Percentiles rank a stretch among this genome's conserved stretches.
phyloP scores from a whole-genome alignment of 495 filamentous ascomycete species.

The Thermothielavioides terrestris region DNA sequence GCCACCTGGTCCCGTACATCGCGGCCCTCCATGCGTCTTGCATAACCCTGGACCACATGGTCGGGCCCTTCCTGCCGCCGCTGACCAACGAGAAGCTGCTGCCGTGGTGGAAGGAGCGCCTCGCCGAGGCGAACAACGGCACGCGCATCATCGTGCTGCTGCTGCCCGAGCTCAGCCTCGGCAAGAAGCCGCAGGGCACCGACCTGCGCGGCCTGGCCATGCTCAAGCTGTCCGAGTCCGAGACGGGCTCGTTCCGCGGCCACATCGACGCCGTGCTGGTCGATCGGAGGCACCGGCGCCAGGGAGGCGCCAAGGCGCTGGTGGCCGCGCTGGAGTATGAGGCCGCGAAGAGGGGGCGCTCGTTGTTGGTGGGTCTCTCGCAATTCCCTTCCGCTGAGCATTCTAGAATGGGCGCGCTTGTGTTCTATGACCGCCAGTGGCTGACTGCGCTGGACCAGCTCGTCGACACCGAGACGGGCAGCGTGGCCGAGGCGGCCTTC shows the following conservation, averaged over 20 bases:
- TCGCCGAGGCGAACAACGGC: slow-evolving; percentile 25
- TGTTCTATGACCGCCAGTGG: background rate
- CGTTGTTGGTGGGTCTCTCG: slow-evolving; percentile 27
- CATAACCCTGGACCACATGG: slow-evolving; percentile 30
- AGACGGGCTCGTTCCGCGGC: slow-evolving; percentile 31
- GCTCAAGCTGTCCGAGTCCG: slow-evolving; percentile 25
- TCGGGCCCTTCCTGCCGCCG: slow-evolving; percentile 33
- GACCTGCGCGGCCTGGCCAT: slow-evolving; percentile 33
- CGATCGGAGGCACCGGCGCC: slow-evolving; percentile 20
- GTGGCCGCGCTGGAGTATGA: slow-evolving; percentile 31
- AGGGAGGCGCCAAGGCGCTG: slow-evolving; percentile 25
- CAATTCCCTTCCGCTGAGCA: background rate
- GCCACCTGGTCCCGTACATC: slow-evolving; percentile 30
- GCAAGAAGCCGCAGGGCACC: slow-evolving; percentile 20
- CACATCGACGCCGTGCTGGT: slow-evolving; percentile 34
- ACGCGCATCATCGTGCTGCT: slow-evolving; percentile 30
- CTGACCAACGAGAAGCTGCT: slow-evolving; percentile 33
- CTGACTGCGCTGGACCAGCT: slow-evolving; percentile 16
- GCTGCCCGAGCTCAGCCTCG: slow-evolving; percentile 19
- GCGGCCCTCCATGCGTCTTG: slow-evolving; percentile 34
- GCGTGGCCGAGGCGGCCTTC: slow-evolving; percentile 27
- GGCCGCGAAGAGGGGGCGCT: slow-evolving; percentile 25
- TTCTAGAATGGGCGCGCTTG: background rate
- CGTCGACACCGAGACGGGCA: slow-evolving; percentile 28
- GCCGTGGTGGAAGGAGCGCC: slow-evolving; percentile 31